A percentile compares a stretch with the other conserved stretches of the same genome.
These are phyloP conservation scores for Lecanoromycetidae sp. DNA, from an alignment of 2,329 filamentous ascomycete genomes.

Conservation along the genomic window DNA sequence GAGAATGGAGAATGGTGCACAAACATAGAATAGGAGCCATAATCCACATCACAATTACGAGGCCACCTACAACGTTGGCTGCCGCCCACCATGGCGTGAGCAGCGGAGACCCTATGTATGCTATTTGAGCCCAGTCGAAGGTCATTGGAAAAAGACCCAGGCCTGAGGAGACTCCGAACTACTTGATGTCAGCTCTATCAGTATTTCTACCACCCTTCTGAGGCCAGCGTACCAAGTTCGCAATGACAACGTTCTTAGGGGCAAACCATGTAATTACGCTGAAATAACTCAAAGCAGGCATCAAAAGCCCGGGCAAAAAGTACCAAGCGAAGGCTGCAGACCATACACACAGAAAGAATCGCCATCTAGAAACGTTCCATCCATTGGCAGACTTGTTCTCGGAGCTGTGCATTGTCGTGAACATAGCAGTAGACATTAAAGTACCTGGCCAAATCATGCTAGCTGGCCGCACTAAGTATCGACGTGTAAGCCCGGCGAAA, in stretches of 20 bases:
- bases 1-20: not conserved
- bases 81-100: slow-evolving; percentile 79
- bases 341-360: slow-evolving; percentile 70
- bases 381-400: slow-evolving; percentile 72
- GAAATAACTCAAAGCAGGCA: slow-evolving; percentile 79
- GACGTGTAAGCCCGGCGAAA: slow-evolving; percentile 68
- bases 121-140: slow-evolving; percentile 86
- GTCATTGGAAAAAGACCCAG: slow-evolving; percentile 74
- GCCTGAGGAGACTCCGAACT: slow-evolving; percentile 72
- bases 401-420: slow-evolving; percentile 71
- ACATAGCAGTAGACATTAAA: slow-evolving; percentile 80
- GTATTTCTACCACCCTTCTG: no score
- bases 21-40: slow-evolving; percentile 60
- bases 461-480: slow-evolving; percentile 71
- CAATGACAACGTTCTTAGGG: slow-evolving; percentile 71
- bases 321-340: slow-evolving; percentile 64
- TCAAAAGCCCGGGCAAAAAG: slow-evolving; percentile 69
- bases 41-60: slow-evolving; percentile 77
- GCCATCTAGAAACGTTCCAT: slow-evolving; percentile 71
- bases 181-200: slow-evolving; percentile 1
- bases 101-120: slow-evolving; percentile 72
- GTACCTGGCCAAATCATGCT: slow-evolving; percentile 90
- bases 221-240: slow-evolving; percentile 49
- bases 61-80: slow-evolving; percentile 68
- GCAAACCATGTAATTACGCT: slow-evolving; percentile 82